Evolutionary conservation across 805 yeast genomes (phyloP).

Genomic region (Grigorovia humatica): DNA sequence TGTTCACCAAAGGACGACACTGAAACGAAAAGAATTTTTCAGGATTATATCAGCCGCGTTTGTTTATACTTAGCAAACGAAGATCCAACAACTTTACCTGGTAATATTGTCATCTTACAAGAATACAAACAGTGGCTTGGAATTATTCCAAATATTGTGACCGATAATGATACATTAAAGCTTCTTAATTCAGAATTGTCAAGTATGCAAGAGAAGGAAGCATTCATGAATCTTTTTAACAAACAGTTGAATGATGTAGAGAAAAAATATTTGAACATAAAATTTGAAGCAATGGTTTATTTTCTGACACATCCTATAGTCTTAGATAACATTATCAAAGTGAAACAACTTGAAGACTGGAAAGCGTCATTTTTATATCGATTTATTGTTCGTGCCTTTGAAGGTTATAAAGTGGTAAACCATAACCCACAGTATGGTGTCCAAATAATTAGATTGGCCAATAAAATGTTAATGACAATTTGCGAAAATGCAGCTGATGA

Average conservation of each 20-base stretch:
- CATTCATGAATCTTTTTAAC: constrained; percentile 3
- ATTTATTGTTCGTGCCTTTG: constrained; percentile 47
- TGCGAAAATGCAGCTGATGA: constrained; percentile 32
- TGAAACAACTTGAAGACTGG: constrained; percentile 13
- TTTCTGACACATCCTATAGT: constrained; percentile 33
- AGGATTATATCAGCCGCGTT: constrained; percentile 26
- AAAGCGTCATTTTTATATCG: constrained; percentile 32
- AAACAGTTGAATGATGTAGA: constrained; percentile 20
- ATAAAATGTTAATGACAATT: constrained; percentile 45
- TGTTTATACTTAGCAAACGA: constrained; percentile 38
- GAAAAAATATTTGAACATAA: constrained; percentile 47
- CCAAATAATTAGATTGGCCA: constrained; percentile 44
- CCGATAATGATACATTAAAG: constrained; percentile 11
- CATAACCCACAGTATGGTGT: constrained; percentile 41
- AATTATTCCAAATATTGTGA: constrained; percentile 25
- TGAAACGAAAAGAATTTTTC: constrained; percentile 19
- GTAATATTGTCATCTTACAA: constrained; percentile 55
- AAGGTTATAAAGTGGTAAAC: constrained; percentile 40
- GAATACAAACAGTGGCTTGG: constrained; percentile 46
- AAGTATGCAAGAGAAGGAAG: constrained; percentile 17
- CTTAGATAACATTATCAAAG: constrained; percentile 6
- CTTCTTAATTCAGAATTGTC: constrained; percentile 12
- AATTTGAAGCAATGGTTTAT: constrained; percentile 52
- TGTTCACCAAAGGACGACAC: constrained; percentile 14
- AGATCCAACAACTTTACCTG: constrained; percentile 41